Base-by-base conservation (phyloP, 169 alveolate genomes). In the Cryptosporidium canis region DNA sequence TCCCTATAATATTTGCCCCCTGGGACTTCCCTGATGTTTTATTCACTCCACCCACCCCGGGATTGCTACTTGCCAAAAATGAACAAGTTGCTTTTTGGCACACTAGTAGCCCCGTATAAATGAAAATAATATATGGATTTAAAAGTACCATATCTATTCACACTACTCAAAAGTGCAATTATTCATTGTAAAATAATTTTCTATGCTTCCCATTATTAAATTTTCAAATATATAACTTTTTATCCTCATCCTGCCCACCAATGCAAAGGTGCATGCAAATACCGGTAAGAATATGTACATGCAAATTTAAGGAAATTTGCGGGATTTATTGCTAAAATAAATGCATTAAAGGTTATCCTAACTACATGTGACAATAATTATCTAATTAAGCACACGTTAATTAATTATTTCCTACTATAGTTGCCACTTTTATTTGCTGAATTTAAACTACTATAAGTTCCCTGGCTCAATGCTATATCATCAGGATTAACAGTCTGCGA, bases 171-270 rank as follows among this genome's bases (percentile, higher is more conserved):
- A 51, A 51, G 24, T 35, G 68, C 45, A 11, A 2, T 9, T 9
- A 7, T 29, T 29, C 27, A 33, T 31, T 44, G 21, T 0, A 61
- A 35, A 61, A 29, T 16, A 39, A 61, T 14, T 61, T 61, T 12
- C 27, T 8, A 4, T 61, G n/a, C 9, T 4, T n/a, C 47, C 31
- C 35, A 5, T 61, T 61, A 39, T 29, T 27, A 31, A 11, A 61
- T 61, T 61, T 61, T 61, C 68, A 61, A 61, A 61, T 7, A 33
- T 61, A 61, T 61, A 61, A 61, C 24, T 61, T 61, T 61, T 61
- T 61, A 24, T 61, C 31, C 68, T 24, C 48, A n/a, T 21, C 45
- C 44, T 21, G 24, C n/a, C 41, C n/a, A 21, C 68, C 68, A 3
- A 27, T 27, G 27, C 39, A 18, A 31, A 44, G n/a, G 9, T 44